Evolutionary conservation across 352 stramenopile species (phyloP), one percentile per base, ranked within the genome.

Genomic region (Phytophthora macrochlamydospora): DNA sequence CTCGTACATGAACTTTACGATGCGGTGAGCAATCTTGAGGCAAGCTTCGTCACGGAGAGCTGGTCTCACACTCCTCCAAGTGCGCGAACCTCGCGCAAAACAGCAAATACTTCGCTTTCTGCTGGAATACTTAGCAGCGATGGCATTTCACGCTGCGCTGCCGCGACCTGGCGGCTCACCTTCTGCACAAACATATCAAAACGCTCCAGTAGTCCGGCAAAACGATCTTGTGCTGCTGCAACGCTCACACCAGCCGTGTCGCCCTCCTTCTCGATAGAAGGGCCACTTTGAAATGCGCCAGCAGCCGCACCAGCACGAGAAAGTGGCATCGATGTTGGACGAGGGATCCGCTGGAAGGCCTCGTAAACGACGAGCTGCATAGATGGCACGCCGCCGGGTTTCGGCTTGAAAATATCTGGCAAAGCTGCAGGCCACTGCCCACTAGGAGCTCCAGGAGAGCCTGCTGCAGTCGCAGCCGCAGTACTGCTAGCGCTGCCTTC

Each of bases 1-100:
- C 64, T 99, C 96, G 61, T 99, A 99, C 66, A 99, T 92, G 52
- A 95, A 95, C 79, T 99, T 99, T 63, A 99, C 98, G 56, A 99
- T 98, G 28, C 85, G 88, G 67, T 99, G 96, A 1, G 93, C 94
- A 67, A 99, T 98, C 72, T 94, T 97, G n/a, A 99, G 79, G 30
- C 94, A 94, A 14, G 93, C 89, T 75, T 99, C 95, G 69, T 97
- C 90, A 14, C 90, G 83, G 9, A 93, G 65, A 4, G 73, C 67
- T 28, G 85, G 82, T 68, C 92, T 91, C n/a, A 96, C 88, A 45
- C 79, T 86, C 76, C 69, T 18, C 85, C 86, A 45, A 94, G 73
- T 42, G 84, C 81, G 43, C 86, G 86, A 12, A 96, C 83, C 71
- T 94, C 88, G 38, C 86, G 83, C 7, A 96, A 54, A 40, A 96